These are phyloP conservation scores for Metarhizium album DNA, from an alignment of 2,329 filamentous ascomycete genomes.

Conservation along the genomic window DNA sequence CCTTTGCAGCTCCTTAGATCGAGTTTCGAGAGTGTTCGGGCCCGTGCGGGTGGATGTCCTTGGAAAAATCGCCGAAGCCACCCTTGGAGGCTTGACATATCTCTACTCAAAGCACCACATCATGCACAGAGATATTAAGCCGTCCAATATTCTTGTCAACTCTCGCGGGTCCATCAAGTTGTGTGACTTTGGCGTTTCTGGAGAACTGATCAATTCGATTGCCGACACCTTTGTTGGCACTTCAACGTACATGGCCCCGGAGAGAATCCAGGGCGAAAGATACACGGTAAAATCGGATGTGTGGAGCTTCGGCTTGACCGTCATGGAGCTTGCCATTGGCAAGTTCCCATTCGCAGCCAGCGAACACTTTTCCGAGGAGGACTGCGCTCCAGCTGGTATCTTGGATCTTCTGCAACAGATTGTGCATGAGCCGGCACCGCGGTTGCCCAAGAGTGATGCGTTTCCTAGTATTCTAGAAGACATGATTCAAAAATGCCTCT, in stretches of 20 bases:
- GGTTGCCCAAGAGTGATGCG: conserved; percentile 89
- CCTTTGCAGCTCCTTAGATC: conserved; percentile 66
- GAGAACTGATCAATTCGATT: conserved; percentile 93
- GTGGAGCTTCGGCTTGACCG: conserved; percentile 89
- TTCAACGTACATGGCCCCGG: conserved; percentile 98
- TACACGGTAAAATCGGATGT: conserved; percentile 98
- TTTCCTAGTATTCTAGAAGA: conserved; percentile 93
- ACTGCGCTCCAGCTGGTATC: conserved; percentile 84
- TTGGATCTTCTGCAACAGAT: conserved; percentile 94
- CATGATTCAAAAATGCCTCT: conserved; percentile 92
- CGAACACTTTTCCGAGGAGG: conserved; percentile 58
- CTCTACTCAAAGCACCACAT: conserved; percentile 93
- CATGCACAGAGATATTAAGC: conserved; percentile 98
- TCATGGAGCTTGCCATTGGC: conserved; percentile 97
- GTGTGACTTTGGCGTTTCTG: conserved; percentile 97
- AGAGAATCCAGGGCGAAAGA: conserved; percentile 91
- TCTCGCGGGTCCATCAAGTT: conserved; percentile 91
- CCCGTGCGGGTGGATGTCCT: conserved; percentile 92
- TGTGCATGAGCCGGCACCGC: conserved; percentile 89
- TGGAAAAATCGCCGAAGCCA: conserved; percentile 94
- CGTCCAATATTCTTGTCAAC: conserved; percentile 94
- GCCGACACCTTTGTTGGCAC: conserved; percentile 98
- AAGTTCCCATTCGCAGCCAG: conserved; percentile 87
- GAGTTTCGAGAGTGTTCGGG: conserved; percentile 88
- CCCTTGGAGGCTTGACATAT: conserved; percentile 85